Percentiles rank a stretch among this genome's conserved stretches.
phyloP scores from a whole-genome alignment of 108 stramenopile species.

The Nitzschia palea region DNA sequence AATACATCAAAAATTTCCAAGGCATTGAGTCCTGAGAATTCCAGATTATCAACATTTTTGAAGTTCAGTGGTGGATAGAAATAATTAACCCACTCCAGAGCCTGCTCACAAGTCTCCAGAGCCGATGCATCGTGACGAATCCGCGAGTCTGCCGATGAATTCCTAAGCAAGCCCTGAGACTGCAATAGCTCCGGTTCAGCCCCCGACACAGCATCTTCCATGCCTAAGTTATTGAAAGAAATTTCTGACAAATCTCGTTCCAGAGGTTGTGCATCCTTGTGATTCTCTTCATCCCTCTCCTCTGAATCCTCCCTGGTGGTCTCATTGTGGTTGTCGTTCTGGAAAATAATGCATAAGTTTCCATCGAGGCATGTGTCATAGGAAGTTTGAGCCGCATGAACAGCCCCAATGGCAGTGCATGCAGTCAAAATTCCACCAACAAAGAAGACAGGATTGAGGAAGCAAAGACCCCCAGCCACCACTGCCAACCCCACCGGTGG shows the following conservation, averaged over 20 bases:
- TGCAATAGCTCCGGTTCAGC: not conserved
- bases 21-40: conserved; percentile 60
- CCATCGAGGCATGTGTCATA: conserved; percentile 33
- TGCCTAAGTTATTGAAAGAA: not conserved
- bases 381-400: conserved; percentile 11
- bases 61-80: conserved; percentile 48
- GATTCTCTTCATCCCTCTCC: not conserved
- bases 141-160: not conserved
- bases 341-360: not conserved
- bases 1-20: conserved; percentile 77
- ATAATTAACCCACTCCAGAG: conserved; percentile 22
- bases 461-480: conserved; percentile 22
- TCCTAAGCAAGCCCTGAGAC: not conserved
- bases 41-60: conserved; percentile 43
- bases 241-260: not conserved
- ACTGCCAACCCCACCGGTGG: conserved; percentile 43
- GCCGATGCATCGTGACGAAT: not conserved
- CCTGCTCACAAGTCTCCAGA: conserved; percentile 9
- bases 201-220: conserved; percentile 7
- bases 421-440: conserved; percentile 38
- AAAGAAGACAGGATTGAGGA: conserved; percentile 39
- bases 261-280: not conserved
- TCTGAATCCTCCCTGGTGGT: not conserved
- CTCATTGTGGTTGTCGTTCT: not conserved
- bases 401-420: conserved; percentile 28